Base-by-base conservation (phyloP, 768 basidiomycete genomes). In the Saitozyma podzolica region DNA sequence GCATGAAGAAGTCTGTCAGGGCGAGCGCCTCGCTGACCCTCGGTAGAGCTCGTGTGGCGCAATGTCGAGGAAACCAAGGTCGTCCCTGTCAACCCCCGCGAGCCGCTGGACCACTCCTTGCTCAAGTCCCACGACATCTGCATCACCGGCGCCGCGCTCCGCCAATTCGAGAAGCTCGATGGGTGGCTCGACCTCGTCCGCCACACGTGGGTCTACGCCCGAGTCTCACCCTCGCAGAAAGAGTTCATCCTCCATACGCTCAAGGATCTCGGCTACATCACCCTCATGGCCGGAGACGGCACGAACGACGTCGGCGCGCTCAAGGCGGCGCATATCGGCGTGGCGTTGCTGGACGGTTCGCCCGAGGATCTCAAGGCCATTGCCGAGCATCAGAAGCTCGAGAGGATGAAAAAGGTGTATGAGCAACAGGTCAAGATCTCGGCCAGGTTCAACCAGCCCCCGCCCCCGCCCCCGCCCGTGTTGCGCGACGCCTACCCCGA, bases 261-360 rank as follows among this genome's bases (percentile, higher is more conserved):
- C 57, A 93, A 93, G 78, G 83, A 84, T 2, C 86, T 96, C 29
- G 95, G 95, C 20, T 99, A 92, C 76, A 85, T 84, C 14, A 99
- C 96, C 0, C 84, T 99, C 56, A 98, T 98, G 96, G 96, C 94
- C 6, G 96, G 96, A 56, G 96, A 99, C 76, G 96, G 96, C 40
- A 99, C 96, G 5, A 98, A 99, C 76, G 96, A 98, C 66, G 96
- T 99, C 54, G 96, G 96, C 20, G 96, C 96, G 3, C 85, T 99
- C 56, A 99, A 98, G 80, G 93, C 96, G 77, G 96, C 96, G 0
- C 92, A 99, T 78, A 89, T 99, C 62, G 95, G 96, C 55, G 90
- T 98, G 39, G 95, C 95, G 0, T 82, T 93, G 3, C 81, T 96
- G 58, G 92, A 97, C 72, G 92, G 95, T 0, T 91, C 93, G 0